Evolutionary conservation across 805 yeast species (phyloP), one percentile per base, ranked within the genome.

Genomic region (Candida nitratophila): DNA sequence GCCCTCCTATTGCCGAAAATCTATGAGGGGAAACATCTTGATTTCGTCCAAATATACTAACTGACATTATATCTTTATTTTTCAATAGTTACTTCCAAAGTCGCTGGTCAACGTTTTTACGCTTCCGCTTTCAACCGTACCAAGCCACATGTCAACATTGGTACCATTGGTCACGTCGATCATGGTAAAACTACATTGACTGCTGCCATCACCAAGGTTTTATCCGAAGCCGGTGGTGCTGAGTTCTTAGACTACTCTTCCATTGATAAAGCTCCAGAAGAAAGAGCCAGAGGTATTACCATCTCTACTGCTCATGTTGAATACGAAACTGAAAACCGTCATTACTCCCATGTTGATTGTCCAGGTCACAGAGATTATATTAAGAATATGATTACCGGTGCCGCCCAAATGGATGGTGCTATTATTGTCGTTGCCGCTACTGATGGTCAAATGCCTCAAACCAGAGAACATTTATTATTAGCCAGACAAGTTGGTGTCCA

Each of bases 401-500:
- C 98, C 60, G 96, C 98, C 60, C 96, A 91, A 70, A 90, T 90
- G 97, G 98, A 91, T 69, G 97, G 98, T 77, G 98, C 97, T 55
- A 90, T 91, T 59, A 91, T 91, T 73, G 98, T 91, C 50, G 98
- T 93, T 68, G 99, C 98, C 62, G 99, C 99, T 51, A 76, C 96
- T 46, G 99, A 93, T 64, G 99, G 99, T 63, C 96, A 89, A 74
- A 93, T 91, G 98, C 98, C 97, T 64, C 99, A 93, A 76, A 93
- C 99, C 57, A 87, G 98, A 76, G 99, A 93, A 76, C 99, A 93
- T 74, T 77, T 93, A 74, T 74, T 93, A 69, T 82, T 93, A 63
- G 99, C 99, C 52, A 88, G 98, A 77, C 99, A 93, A 76, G 98
- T 93, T 66, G 99, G 99, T 79, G 96, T 93, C 55, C 95, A 91